These are phyloP conservation scores for Combretum micranthum DNA, from an alignment of 345 rosid species.

Conservation along the genomic window DNA sequence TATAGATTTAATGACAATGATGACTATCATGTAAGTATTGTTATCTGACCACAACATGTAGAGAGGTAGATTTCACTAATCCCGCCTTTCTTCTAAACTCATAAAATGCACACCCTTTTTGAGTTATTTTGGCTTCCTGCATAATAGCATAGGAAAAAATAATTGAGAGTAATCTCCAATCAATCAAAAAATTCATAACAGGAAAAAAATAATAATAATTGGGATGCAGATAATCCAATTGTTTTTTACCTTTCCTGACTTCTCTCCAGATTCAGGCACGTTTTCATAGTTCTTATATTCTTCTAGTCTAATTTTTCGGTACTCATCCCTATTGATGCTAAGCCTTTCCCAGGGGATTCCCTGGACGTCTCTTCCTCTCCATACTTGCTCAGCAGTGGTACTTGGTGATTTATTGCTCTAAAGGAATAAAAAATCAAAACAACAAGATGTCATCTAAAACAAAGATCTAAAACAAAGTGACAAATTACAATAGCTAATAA, in stretches of 20 bases:
- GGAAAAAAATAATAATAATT: slow-evolving; percentile 2
- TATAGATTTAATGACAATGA: no score
- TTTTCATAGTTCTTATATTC: slow-evolving; percentile 97
- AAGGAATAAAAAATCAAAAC: slow-evolving; percentile 4
- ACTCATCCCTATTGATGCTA: slow-evolving; percentile 71
- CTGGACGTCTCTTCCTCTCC: slow-evolving; percentile 83
- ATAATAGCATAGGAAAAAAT: slow-evolving; percentile 1
- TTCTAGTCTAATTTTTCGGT: slow-evolving; percentile 81
- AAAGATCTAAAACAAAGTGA: no score
- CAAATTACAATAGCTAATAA: background rate
- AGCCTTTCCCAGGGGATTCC: slow-evolving; percentile 98
- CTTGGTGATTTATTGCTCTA: slow-evolving; percentile 51
- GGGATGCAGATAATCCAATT: background rate
- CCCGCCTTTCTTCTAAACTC: slow-evolving; percentile 56
- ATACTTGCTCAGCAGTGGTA: slow-evolving; percentile 78
- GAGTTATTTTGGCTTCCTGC: slow-evolving; percentile 42
- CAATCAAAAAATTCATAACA: background rate
- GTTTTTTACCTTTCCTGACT: slow-evolving; percentile 48
- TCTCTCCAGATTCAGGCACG: slow-evolving; percentile 58
- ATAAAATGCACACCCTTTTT: slow-evolving; percentile 45
- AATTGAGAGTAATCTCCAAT: background rate
- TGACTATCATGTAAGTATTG: background rate
- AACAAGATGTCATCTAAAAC: background rate
- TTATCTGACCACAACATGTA: slow-evolving; percentile 59
- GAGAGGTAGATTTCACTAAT: slow-evolving; percentile 67